These are phyloP conservation scores for Arthrobotrys sphaeroides DNA, from an alignment of 2,329 filamentous ascomycete species.

Conservation along the genomic window DNA sequence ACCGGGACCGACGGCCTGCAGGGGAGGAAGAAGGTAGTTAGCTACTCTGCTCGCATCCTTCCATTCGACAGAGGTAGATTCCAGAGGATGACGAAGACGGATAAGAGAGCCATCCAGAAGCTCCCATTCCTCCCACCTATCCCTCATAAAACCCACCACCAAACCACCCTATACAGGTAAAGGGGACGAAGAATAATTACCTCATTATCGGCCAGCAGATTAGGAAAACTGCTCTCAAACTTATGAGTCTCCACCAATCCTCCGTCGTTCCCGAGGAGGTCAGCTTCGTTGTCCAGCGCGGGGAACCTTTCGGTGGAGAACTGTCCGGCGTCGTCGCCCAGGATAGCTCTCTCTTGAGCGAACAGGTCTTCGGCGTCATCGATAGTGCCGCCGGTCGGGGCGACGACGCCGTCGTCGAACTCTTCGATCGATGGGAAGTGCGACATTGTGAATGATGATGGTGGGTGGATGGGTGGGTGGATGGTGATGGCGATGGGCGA, in stretches of 20 bases:
- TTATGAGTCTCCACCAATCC: constrained; percentile 62
- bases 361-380: constrained; percentile 81
- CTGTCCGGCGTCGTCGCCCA: constrained; percentile 92
- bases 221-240: constrained; percentile 92
- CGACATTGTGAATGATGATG: constrained; percentile 68
- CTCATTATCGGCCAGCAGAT: constrained; percentile 70
- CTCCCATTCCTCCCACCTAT: background rate
- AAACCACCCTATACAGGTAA: too few species aligned
- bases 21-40: background rate
- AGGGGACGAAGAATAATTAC: constrained; percentile 16
- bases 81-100: too few species aligned
- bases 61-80: background rate
- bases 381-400: constrained; percentile 64
- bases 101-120: background rate
- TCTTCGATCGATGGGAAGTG: constrained; percentile 84
- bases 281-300: constrained; percentile 67
- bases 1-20: constrained; percentile 75
- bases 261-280: constrained; percentile 74
- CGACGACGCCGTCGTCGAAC: constrained; percentile 69
- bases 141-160: background rate
- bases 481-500: background rate
- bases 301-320: constrained; percentile 69
- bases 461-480: background rate
- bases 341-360: constrained; percentile 84
- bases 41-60: background rate